A percentile compares a stretch with the other conserved stretches of the same genome.
Conservation (phyloP, 139 green algal genomes). For the Diplosphaera chodatii region DNA sequence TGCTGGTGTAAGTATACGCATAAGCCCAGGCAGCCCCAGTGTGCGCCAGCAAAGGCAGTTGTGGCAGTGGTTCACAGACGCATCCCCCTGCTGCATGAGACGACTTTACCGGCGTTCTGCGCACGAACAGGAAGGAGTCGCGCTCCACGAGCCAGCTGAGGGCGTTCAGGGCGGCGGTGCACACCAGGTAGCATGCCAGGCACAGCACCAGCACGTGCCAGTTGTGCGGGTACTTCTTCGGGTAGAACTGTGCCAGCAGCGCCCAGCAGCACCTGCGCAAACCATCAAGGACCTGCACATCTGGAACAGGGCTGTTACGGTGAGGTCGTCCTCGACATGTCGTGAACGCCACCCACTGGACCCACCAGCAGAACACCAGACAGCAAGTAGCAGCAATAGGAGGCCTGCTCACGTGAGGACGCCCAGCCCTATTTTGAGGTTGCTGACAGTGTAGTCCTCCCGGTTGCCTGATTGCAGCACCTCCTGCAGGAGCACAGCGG, state of each 20-base stretch:
- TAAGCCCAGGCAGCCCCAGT: no score
- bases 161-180: constrained; percentile 47
- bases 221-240: constrained; percentile 56
- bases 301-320: no score
- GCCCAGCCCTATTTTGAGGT: constrained; percentile 66
- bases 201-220: constrained; percentile 52
- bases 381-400: no score
- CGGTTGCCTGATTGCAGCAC: constrained; percentile 41
- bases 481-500: no score
- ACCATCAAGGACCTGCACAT: no score
- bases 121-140: constrained; percentile 53
- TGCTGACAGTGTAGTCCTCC: constrained; percentile 53
- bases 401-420: constrained; percentile 64
- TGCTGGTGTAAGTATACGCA: no score
- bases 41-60: no score
- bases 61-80: no score
- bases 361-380: no score
- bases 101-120: constrained; percentile 16
- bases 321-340: no score
- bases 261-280: constrained; percentile 53
- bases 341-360: no score
- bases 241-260: constrained; percentile 68
- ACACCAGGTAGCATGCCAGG: constrained; percentile 47
- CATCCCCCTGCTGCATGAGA: no score
- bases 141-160: constrained; percentile 44